These are phyloP conservation scores for Tremella yokohamensis DNA, from an alignment of 768 basidiomycete species.

Conservation along the genomic window DNA sequence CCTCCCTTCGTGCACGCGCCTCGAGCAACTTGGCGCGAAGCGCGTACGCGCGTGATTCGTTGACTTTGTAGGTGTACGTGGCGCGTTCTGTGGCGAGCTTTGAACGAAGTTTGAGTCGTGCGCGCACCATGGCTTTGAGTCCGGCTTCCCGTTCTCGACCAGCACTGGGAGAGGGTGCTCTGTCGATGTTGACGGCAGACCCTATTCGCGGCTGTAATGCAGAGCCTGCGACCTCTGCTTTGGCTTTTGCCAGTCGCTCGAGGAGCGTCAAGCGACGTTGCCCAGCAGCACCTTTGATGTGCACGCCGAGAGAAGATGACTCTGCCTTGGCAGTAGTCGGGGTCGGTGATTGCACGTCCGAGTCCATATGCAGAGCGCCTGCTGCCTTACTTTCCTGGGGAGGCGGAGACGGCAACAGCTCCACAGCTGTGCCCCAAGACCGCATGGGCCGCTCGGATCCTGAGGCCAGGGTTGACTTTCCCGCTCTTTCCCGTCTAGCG, in stretches of 20 bases:
- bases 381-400: background rate
- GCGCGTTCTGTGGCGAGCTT: slow-evolving; percentile 31
- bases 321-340: too few relatives aligned
- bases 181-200: too few relatives aligned
- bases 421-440: slow-evolving; percentile 3
- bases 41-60: slow-evolving; percentile 31
- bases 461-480: background rate
- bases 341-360: background rate
- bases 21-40: slow-evolving; percentile 26
- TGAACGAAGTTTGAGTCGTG: slow-evolving; percentile 26
- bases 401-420: slow-evolving; percentile 29
- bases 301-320: background rate
- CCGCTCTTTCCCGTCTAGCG: background rate
- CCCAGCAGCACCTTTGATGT: slow-evolving; percentile 7
- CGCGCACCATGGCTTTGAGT: slow-evolving; percentile 27
- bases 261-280: slow-evolving; percentile 17
- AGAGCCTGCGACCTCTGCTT: slow-evolving; percentile 16
- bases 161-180: too few relatives aligned
- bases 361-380: slow-evolving; percentile 18
- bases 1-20: slow-evolving; percentile 20
- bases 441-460: background rate
- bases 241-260: slow-evolving; percentile 31
- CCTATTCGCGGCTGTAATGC: background rate
- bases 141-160: slow-evolving; percentile 7
- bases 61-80: slow-evolving; percentile 12